Evolutionary conservation across 352 stramenopile species (phyloP), one percentile per base, ranked within the genome.

Genomic region (Pythium rishiriense): DNA sequence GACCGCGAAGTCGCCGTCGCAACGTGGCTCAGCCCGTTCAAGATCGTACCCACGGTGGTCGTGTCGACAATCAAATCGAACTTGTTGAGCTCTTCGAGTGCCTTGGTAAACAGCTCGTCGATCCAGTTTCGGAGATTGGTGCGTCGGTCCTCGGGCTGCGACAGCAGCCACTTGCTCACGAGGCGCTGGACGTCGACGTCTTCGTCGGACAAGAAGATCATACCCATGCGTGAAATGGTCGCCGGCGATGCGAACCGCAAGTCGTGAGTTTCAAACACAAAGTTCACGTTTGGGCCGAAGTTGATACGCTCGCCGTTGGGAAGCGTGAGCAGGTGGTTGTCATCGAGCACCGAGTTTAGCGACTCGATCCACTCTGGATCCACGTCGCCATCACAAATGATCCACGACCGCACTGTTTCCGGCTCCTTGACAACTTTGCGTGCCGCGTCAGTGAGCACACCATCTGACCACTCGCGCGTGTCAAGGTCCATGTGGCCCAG

Each of bases 341-440:
- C 96, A 46, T 98, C 96, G 1, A 99, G 62, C 2, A 99, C 96
- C 0, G 91, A 98, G 66, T 99, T 99, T 0, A 99, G 69, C 22
- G 83, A 97, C 72, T 99, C 96, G 59, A 99, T 98, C 96, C 96
- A 99, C 65, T 98, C 93, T 0, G 96, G 92, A 62, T 99, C 96
- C 17, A 99, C 94, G 55, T 98, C 95, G 8, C 96, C 96, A 62
- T 99, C 96, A 59, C 91, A 98, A 28, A 99, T 87, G 43, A 99
- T 97, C 96, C 96, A 98, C 1, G 87, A 97, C 4, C 88, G 87
- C 4, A 97, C 88, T 17, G 91, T 74, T 25, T 85, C 74, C 0
- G 93, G 83, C 39, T 98, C 93, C 62, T 97, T 97, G 8, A 98
- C 90, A 14, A 97, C 93, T 33, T 92, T 85, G 5, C 95, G 78